Evolutionary conservation across 2,329 filamentous ascomycete genomes (phyloP).

Genomic region (Aplosporella prunicola): DNA sequence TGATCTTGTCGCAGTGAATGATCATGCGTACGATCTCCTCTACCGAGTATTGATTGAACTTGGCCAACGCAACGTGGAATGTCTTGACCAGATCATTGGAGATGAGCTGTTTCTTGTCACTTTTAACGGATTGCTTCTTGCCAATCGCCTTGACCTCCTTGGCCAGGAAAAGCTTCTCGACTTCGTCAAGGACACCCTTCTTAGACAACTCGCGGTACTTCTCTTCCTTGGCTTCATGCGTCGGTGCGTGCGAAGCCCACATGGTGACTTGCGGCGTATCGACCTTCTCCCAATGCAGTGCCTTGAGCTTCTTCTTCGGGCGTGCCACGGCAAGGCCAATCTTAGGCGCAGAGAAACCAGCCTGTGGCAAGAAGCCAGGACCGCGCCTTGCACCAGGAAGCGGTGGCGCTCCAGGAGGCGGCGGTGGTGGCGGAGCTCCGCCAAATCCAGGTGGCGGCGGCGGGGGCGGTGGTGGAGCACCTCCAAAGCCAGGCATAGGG

Average conservation of each 20-base stretch:
- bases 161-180: constrained; percentile 93
- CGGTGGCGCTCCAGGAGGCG: constrained; percentile 52
- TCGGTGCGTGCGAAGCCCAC: constrained; percentile 80
- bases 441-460: constrained; percentile 37
- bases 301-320: constrained; percentile 99
- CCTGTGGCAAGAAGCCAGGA: constrained; percentile 59
- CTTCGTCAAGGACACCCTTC: constrained; percentile 93
- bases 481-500: constrained; percentile 31
- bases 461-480: constrained; percentile 35
- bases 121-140: constrained; percentile 61
- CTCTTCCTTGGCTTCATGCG: constrained; percentile 82
- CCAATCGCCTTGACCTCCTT: constrained; percentile 91
- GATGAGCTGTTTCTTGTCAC: constrained; percentile 97
- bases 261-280: constrained; percentile 85
- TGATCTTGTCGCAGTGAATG: constrained; percentile 84
- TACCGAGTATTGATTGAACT: constrained; percentile 75
- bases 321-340: constrained; percentile 70
- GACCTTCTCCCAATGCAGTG: constrained; percentile 97
- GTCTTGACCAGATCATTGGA: constrained; percentile 60
- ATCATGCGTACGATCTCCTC: constrained; percentile 88
- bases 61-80: constrained; percentile 70
- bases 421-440: constrained; percentile 44
- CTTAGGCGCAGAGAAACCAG: constrained; percentile 45
- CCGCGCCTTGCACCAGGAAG: constrained; percentile 50
- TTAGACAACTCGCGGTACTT: constrained; percentile 89